These are phyloP conservation scores for Athelia sp. DNA, from an alignment of 1,284 basidiomycete species.

Conservation along the genomic window DNA sequence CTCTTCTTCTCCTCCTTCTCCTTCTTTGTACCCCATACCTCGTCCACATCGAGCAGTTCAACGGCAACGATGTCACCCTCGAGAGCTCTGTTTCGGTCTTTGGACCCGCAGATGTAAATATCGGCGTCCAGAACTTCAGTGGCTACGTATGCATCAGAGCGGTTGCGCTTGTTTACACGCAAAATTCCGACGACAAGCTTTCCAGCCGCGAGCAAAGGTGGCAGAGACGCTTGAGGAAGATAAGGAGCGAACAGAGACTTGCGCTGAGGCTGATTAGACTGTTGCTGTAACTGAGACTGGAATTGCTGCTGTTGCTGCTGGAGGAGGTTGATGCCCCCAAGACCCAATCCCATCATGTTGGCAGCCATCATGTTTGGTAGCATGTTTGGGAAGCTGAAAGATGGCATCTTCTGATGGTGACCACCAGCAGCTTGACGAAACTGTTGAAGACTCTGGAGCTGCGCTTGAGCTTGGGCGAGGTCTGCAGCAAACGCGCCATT, in stretches of 20 bases:
- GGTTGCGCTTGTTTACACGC: conserved; percentile 97
- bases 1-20: conserved; percentile 99
- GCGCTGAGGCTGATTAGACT: conserved; percentile 87
- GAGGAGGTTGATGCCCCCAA: conserved; percentile 74
- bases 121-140: conserved; percentile 98
- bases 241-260: conserved; percentile 99
- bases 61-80: conserved; percentile 99
- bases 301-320: conserved; percentile 88
- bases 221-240: conserved; percentile 94
- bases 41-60: conserved; percentile 95
- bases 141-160: conserved; percentile 99
- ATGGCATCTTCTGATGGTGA: conserved; percentile 95
- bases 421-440: conserved; percentile 95
- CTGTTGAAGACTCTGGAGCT: conserved; percentile 93
- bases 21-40: conserved; percentile 99
- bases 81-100: conserved; percentile 96
- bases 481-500: conserved; percentile 69
- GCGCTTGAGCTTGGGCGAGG: conserved; percentile 92
- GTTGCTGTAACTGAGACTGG: conserved; percentile 87
- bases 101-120: conserved; percentile 98
- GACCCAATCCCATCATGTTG: conserved; percentile 87
- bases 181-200: conserved; percentile 98
- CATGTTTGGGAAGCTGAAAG: conserved; percentile 97
- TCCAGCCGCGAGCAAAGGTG: conserved; percentile 94
- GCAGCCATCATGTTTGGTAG: conserved; percentile 93